phyloP scores from a whole-genome alignment of 352 stramenopile species.

The Pythium oligandrum region DNA sequence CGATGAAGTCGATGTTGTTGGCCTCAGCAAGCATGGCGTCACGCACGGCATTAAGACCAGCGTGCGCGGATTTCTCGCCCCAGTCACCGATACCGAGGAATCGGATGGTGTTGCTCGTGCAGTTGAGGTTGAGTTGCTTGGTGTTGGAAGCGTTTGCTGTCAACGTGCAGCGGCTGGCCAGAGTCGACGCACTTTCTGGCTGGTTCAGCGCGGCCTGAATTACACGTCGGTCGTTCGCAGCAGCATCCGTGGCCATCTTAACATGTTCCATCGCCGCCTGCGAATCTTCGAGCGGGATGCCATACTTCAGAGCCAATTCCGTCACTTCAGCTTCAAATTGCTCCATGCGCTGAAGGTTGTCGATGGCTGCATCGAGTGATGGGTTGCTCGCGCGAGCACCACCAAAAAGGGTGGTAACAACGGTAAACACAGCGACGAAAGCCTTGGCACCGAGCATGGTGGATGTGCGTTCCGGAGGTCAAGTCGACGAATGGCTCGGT shows the following conservation, averaged over 20 bases:
- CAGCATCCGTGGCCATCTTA: constrained; percentile 11
- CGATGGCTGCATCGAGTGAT: constrained; percentile 13
- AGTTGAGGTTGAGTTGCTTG: constrained; percentile 17
- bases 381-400: constrained; percentile 7
- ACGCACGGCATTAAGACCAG: constrained; percentile 12
- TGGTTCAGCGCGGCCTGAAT: constrained; percentile 12
- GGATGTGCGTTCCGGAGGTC: not conserved
- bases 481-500: too few relatives aligned
- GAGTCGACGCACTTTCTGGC: constrained; percentile 2
- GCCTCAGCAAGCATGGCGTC: constrained; percentile 14
- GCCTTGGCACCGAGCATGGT: constrained; percentile 17
- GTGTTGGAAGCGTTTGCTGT: constrained; percentile 14
- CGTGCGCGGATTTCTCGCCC: constrained; percentile 16
- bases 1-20: constrained; percentile 18
- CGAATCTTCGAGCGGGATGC: constrained; percentile 20
- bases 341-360: constrained; percentile 19
- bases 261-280: constrained; percentile 17
- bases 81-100: constrained; percentile 21
- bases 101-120: constrained; percentile 18
- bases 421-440: too few relatives aligned
- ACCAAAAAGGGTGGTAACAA: too few relatives aligned
- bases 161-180: constrained; percentile 20
- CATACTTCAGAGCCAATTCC: constrained; percentile 25
- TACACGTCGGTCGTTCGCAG: constrained; percentile 18
- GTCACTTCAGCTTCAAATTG: constrained; percentile 22